Conservation (phyloP, 2,329 filamentous ascomycete genomes). For the Colletotrichum sp. region DNA sequence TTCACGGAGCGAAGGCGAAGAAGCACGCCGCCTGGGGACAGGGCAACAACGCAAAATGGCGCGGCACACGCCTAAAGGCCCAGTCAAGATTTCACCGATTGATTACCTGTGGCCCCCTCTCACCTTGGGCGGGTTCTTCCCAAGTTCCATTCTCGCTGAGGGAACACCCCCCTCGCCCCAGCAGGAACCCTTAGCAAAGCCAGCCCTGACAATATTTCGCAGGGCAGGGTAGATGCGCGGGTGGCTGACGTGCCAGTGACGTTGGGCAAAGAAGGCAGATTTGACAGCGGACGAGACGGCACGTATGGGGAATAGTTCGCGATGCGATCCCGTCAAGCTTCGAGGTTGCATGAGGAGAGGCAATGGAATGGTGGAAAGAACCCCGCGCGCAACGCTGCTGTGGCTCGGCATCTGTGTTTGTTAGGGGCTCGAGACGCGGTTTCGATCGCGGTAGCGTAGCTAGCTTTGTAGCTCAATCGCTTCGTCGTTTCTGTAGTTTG, state of each 20-base stretch:
- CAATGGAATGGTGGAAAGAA: not conserved
- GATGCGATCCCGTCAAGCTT: not conserved
- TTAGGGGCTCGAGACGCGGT: not conserved
- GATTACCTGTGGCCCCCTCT: not conserved
- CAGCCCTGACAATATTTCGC: not conserved
- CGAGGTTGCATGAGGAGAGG: not conserved
- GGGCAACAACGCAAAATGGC: not conserved
- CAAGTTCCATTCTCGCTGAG: not conserved
- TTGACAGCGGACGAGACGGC: conserved; percentile 3
- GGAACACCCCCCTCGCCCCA: not conserved
- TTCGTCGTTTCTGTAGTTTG: not conserved
- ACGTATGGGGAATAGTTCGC: not conserved
- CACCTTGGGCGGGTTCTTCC: not conserved
- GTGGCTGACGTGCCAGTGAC: not conserved
- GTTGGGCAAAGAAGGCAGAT: not conserved
- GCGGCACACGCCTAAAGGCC: not conserved
- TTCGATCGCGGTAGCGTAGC: not conserved
- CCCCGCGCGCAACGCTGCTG: not conserved
- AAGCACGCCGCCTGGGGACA: not conserved
- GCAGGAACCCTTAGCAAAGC: not conserved
- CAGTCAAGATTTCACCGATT: conserved; percentile 5
- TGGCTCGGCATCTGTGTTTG: not conserved
- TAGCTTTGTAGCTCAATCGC: not conserved
- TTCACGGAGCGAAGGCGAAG: not conserved
- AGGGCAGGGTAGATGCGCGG: not conserved